Evolutionary conservation across 2,329 filamentous ascomycete genomes (phyloP), one percentile per base, ranked within the genome.

Genomic region (Trichoderma pleuroti): DNA sequence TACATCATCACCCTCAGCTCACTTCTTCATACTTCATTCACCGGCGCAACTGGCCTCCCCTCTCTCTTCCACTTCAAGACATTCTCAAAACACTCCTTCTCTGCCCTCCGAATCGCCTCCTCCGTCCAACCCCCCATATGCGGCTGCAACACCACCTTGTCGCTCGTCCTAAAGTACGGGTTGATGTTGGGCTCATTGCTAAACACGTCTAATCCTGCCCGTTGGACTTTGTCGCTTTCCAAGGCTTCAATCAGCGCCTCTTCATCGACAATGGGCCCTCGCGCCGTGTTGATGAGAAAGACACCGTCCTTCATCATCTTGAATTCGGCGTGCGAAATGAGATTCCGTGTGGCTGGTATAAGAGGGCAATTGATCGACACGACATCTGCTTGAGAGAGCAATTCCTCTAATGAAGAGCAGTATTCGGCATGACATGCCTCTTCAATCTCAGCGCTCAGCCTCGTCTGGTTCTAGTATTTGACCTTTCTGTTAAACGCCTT

Each of bases 181-280:
- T 82, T 77, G 16, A 83, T 76, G 7, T 76, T 76, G 0, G 84
- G 85, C 72, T 86, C 85, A 21, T 83, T 77, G 62, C 70, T 71
- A 49, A 85, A 83, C 1, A 86, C 84, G 72, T 87, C 85, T 46
- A 87, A 71, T 0, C 86, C 86, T 1, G 84, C 85, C 5, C 83
- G 76, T 1, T 78, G 77, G 2, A 87, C 72, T 64, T 84, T 83
- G 0, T 85, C 84, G 7, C 76, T 80, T 68, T 85, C 81, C 5
- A 88, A 73, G 0, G 84, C 86, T 12, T 77, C 75, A 7, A 85
- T 79, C 18, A 88, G 74, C 0, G 85, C 85, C 4, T 76, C 74
- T 73, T 87, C 84, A 71, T 87, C 81, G 1, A 88, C 76, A 4
- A 87, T 76, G 14, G 81, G 80, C 0, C 86, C 86, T 0, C 86